Evolutionary conservation across 2,329 filamentous ascomycete species (phyloP).

Genomic region (Biscogniauxia mediterranea): DNA sequence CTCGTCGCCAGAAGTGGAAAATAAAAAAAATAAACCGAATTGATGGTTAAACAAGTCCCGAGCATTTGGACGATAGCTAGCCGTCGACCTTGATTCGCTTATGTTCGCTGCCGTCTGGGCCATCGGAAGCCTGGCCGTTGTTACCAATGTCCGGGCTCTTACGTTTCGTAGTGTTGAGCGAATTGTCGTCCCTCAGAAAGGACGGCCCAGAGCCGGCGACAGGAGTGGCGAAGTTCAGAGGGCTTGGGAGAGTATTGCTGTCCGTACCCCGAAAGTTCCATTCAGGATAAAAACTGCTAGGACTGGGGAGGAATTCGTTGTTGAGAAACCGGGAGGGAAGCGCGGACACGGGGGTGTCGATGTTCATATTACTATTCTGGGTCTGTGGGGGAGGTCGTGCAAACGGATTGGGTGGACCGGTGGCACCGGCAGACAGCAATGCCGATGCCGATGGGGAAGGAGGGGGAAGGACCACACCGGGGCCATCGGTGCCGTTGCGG

Average conservation of each 20-base stretch:
- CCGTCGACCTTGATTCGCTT: conserved; percentile 54
- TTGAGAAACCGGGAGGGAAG: conserved; percentile 88
- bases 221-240: conserved; percentile 89
- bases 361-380: conserved; percentile 52
- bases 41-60: neutral
- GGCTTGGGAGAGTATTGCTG: conserved; percentile 86
- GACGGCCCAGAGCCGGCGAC: conserved; percentile 60
- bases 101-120: conserved; percentile 45
- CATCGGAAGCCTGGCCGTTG: conserved; percentile 40
- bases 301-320: conserved; percentile 83
- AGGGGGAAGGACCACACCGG: conserved; percentile 81
- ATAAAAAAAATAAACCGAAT: conserved; percentile 8
- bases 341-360: conserved; percentile 88
- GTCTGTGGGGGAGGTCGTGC: conserved; percentile 79
- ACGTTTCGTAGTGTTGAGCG: conserved; percentile 43
- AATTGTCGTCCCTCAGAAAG: conserved; percentile 58
- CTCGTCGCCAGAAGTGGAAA: conserved; percentile 1
- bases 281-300: conserved; percentile 88
- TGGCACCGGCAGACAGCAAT: conserved; percentile 84
- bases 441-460: conserved; percentile 87
- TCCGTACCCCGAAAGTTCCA: conserved; percentile 75
- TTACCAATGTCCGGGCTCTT: conserved; percentile 54
- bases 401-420: conserved; percentile 92
- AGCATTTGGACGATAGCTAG: conserved; percentile 22
- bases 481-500: conserved; percentile 49